Conservation (phyloP, 768 basidiomycete species). For the Lentinula guzmanii region DNA sequence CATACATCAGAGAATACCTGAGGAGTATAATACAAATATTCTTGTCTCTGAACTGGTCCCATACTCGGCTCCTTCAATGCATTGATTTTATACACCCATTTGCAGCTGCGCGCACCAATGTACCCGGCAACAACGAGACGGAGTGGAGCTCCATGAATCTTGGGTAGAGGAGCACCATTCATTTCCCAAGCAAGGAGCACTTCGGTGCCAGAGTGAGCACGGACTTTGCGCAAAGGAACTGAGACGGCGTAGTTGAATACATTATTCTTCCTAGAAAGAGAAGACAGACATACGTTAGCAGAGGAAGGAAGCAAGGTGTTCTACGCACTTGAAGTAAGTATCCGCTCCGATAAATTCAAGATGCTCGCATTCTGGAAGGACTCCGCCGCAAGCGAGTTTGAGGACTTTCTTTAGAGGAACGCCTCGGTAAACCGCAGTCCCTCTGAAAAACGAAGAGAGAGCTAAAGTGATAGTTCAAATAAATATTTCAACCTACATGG, state of each 20-base stretch:
- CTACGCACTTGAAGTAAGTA: constrained; percentile 46
- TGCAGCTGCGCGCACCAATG: constrained; percentile 48
- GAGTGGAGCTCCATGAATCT: constrained; percentile 45
- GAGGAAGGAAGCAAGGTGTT: neutral
- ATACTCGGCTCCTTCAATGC: constrained; percentile 40
- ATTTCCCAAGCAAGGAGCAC: constrained; percentile 51
- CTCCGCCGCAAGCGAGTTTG: constrained; percentile 45
- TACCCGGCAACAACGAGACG: constrained; percentile 47
- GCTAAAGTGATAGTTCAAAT: neutral
- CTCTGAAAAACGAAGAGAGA: constrained; percentile 21
- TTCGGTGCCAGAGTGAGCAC: constrained; percentile 29
- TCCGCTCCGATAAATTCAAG: constrained; percentile 54
- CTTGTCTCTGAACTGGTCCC: constrained; percentile 47
- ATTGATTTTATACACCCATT: constrained; percentile 50
- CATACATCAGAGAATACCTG: constrained; percentile 24
- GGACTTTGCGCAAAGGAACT: constrained; percentile 43
- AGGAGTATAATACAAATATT: constrained; percentile 46
- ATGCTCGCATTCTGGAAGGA: constrained; percentile 40
- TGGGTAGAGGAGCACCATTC: constrained; percentile 42
- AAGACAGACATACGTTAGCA: neutral
- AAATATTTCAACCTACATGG: constrained; percentile 29
- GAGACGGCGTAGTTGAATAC: constrained; percentile 39
- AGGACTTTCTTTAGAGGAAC: constrained; percentile 49
- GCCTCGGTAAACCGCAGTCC: constrained; percentile 46
- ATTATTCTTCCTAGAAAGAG: constrained; percentile 21